phyloP scores from a whole-genome alignment of 2,329 filamentous ascomycete species.

The Botrytis tulipae region DNA sequence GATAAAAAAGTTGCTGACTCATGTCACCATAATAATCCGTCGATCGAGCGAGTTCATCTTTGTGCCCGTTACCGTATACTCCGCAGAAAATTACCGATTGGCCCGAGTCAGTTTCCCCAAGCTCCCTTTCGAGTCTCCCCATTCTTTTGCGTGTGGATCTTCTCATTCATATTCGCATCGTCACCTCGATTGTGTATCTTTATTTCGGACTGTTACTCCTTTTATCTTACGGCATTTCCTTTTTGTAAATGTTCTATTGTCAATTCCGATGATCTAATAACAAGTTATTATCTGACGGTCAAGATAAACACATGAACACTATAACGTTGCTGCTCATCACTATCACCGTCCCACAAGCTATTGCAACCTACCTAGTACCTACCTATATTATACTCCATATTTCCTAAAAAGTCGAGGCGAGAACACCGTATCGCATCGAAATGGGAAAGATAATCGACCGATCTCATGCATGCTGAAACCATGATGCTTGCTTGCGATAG shows the following conservation, averaged over 20 bases:
- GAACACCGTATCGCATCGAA: neutral
- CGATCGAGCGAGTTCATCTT: neutral
- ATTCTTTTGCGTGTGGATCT: neutral
- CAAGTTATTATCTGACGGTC: neutral
- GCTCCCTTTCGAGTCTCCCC: neutral
- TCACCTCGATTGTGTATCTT: conserved; percentile 2
- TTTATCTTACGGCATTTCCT: neutral
- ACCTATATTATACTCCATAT: no score
- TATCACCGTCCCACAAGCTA: conserved; percentile 4
- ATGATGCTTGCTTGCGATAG: conserved; percentile 14
- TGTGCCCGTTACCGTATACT: neutral
- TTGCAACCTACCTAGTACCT: neutral
- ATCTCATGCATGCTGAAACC: conserved; percentile 16
- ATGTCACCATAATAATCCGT: conserved; percentile 1
- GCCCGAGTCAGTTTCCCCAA: conserved; percentile 1
- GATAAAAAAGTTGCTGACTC: neutral
- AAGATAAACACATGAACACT: neutral
- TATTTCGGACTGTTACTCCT: neutral
- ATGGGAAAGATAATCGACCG: conserved; percentile 13
- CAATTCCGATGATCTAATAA: neutral
- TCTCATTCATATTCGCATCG: neutral
- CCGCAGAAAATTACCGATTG: conserved; percentile 4
- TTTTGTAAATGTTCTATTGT: neutral
- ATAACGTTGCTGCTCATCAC: neutral
- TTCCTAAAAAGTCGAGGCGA: conserved; percentile 16